phyloP scores from a whole-genome alignment of 164 flowering plant species.

The Kingdonia uniflora region DNA sequence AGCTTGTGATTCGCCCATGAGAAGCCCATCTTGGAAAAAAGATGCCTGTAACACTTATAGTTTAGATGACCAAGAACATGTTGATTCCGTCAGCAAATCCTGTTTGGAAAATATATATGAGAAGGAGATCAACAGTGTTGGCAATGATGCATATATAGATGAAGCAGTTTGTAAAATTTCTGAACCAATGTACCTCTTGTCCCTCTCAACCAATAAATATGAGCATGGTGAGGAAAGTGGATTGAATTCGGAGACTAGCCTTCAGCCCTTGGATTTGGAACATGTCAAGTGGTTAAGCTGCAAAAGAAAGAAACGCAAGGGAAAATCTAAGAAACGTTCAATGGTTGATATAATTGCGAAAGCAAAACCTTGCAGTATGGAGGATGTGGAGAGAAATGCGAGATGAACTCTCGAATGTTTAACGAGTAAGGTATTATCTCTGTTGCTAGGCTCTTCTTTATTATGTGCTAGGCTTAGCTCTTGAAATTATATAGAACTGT shows the following conservation, averaged over 20 bases:
- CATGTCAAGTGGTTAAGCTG: constrained; percentile 7
- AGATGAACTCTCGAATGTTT: too few species aligned
- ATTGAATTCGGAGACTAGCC: not conserved
- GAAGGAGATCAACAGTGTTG: constrained; percentile 5
- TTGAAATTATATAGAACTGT: too few species aligned
- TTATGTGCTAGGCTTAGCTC: too few species aligned
- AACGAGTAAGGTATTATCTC: too few species aligned
- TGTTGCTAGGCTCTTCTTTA: too few species aligned
- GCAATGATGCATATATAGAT: not conserved
- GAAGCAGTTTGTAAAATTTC: constrained; percentile 7
- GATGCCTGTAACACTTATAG: not conserved
- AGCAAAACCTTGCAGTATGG: constrained; percentile 19
- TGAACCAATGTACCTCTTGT: constrained; percentile 6
- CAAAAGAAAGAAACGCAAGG: constrained; percentile 14
- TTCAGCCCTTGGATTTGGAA: not conserved
- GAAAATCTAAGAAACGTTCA: constrained; percentile 18
- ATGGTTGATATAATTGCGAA: constrained; percentile 16
- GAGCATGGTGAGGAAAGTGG: constrained; percentile 12
- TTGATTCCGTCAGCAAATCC: not conserved
- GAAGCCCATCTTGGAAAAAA: constrained; percentile 6
- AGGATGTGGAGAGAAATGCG: too few species aligned
- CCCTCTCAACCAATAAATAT: constrained; percentile 3
- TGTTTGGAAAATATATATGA: not conserved
- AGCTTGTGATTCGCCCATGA: constrained; percentile 2
- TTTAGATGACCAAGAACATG: constrained; percentile 5